Conservation (phyloP, 2,329 filamentous ascomycete species). For the Colletotrichum liaoningense region DNA sequence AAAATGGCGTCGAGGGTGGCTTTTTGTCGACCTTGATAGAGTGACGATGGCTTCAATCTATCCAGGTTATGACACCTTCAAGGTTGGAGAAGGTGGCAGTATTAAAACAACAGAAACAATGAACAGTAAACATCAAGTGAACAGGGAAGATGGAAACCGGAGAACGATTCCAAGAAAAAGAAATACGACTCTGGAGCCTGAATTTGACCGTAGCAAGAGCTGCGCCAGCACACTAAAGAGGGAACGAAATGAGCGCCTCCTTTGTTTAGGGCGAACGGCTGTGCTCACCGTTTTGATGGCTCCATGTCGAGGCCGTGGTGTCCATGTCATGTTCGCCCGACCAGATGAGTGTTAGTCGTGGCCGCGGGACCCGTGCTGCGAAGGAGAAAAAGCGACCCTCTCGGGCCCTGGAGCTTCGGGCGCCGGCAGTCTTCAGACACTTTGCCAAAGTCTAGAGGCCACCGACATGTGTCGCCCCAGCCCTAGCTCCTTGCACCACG, state of each 20-base stretch:
- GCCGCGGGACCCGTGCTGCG: slow-evolving; percentile 16
- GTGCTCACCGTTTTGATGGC: slow-evolving; percentile 8
- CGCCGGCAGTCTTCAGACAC: slow-evolving; percentile 12
- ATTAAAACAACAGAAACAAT: neutral
- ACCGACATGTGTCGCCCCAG: slow-evolving; percentile 3
- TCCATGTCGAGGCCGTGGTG: slow-evolving; percentile 11
- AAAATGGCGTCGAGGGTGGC: no score
- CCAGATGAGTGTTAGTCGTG: neutral
- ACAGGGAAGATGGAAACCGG: neutral
- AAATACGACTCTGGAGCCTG: neutral
- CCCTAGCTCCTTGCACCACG: neutral
- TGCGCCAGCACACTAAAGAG: neutral
- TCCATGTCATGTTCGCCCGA: slow-evolving; percentile 3
- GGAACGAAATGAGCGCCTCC: neutral
- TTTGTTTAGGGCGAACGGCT: neutral
- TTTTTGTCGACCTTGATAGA: no score
- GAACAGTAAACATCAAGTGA: neutral
- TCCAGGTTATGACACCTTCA: no score
- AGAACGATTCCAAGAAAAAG: neutral
- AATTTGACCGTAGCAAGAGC: neutral
- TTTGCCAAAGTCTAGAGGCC: slow-evolving; percentile 3
- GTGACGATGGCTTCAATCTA: no score
- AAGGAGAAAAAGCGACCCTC: neutral
- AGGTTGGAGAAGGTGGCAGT: no score
- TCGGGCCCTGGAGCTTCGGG: neutral